These are phyloP conservation scores for Exserohilum turcica DNA, from an alignment of 2,329 filamentous ascomycete genomes.

Conservation along the genomic window DNA sequence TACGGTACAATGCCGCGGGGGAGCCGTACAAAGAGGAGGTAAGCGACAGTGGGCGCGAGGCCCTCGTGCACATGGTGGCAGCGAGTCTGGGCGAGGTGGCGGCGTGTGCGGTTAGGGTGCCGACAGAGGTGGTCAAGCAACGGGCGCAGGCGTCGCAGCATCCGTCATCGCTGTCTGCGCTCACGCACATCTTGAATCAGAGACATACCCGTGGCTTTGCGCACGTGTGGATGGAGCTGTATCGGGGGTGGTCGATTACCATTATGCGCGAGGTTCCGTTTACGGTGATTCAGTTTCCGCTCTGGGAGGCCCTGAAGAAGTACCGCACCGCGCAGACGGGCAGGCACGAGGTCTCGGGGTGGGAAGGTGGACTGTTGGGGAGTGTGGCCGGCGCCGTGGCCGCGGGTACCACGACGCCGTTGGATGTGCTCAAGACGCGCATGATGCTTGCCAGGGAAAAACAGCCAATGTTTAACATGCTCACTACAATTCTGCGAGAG, in stretches of 20 bases:
- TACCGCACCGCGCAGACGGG: conserved; percentile 59
- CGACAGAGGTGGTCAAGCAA: conserved; percentile 97
- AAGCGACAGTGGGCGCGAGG: conserved; percentile 28
- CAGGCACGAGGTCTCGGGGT: conserved; percentile 65
- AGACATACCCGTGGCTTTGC: conserved; percentile 48
- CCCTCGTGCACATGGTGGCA: conserved; percentile 74
- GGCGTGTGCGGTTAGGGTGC: conserved; percentile 88
- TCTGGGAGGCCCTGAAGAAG: conserved; percentile 92
- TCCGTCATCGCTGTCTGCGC: conserved; percentile 68
- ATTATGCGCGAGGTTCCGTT: conserved; percentile 96
- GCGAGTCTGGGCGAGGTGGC: conserved; percentile 87
- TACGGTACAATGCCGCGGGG: conserved; percentile 33
- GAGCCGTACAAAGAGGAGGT: conserved; percentile 31
- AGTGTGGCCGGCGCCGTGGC: conserved; percentile 83
- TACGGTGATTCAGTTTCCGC: conserved; percentile 93
- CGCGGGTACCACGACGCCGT: conserved; percentile 84
- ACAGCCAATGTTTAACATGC: conserved; percentile 63
- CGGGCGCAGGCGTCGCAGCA: conserved; percentile 87
- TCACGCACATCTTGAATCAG: conserved; percentile 68
- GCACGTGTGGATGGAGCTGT: conserved; percentile 80
- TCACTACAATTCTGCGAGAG: conserved; percentile 67
- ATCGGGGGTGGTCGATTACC: conserved; percentile 90
- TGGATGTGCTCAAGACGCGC: conserved; percentile 95
- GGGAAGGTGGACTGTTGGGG: conserved; percentile 84
- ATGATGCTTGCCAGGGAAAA: conserved; percentile 85